phyloP scores from a whole-genome alignment of 768 basidiomycete species.

The Trametopsis cervina region DNA sequence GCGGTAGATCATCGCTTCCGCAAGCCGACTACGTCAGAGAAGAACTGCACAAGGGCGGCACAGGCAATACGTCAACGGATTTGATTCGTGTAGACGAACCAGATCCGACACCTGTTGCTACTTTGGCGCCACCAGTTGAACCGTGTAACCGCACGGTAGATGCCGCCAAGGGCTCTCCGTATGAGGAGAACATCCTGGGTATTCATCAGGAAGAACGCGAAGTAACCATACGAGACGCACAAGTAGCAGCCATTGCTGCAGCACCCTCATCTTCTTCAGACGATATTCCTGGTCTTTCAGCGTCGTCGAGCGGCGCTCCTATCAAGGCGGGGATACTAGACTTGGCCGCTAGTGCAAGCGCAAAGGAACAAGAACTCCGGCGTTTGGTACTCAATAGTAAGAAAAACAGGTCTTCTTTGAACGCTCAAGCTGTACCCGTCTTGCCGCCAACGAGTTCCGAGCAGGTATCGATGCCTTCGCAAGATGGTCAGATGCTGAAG shows the following conservation, averaged over 20 bases:
- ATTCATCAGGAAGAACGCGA: neutral
- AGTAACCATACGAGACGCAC: neutral
- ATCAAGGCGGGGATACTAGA: neutral
- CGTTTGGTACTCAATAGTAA: slow-evolving; percentile 28
- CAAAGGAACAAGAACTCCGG: slow-evolving; percentile 32
- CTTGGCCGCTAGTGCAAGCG: slow-evolving; percentile 22
- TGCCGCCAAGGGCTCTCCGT: too few relatives aligned
- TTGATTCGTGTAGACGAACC: too few relatives aligned
- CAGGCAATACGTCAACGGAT: too few relatives aligned
- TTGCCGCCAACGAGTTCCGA: too few relatives aligned
- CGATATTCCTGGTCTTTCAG: neutral
- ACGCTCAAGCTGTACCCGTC: too few relatives aligned
- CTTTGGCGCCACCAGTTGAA: too few relatives aligned
- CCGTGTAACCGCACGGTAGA: too few relatives aligned
- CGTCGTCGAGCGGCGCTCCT: neutral
- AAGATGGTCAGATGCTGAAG: neutral
- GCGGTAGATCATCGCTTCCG: too few relatives aligned
- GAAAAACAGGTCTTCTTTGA: slow-evolving; percentile 22
- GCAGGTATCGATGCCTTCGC: neutral
- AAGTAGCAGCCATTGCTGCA: neutral
- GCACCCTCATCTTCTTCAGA: neutral
- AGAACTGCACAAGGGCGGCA: too few relatives aligned
- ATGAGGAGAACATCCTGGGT: neutral
- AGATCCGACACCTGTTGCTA: too few relatives aligned
- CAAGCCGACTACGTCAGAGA: too few relatives aligned